Evolutionary conservation across 768 basidiomycete species (phyloP).

Genomic region (Agaricus blazei): DNA sequence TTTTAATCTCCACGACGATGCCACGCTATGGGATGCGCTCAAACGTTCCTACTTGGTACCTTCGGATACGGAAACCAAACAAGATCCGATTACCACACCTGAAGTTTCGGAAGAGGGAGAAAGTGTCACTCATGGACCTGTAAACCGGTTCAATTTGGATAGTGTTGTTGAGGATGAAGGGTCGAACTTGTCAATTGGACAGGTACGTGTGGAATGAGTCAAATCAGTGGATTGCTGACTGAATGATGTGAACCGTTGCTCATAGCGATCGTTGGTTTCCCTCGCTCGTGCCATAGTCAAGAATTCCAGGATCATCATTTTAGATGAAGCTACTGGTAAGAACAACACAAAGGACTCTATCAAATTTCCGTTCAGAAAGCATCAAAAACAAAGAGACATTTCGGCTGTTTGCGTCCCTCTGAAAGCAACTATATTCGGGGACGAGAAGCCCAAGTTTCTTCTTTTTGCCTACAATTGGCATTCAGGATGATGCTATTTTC

Average conservation of each 20-base stretch:
- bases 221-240: neutral
- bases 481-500: neutral
- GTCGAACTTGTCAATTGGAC: constrained; percentile 73
- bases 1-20: constrained; percentile 76
- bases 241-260: neutral
- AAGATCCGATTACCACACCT: constrained; percentile 38
- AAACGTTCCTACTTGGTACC: constrained; percentile 74
- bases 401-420: no score
- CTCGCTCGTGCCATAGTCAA: constrained; percentile 88
- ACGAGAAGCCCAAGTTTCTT: neutral
- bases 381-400: no score
- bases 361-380: neutral
- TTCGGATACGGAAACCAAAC: constrained; percentile 6
- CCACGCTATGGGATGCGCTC: constrained; percentile 81
- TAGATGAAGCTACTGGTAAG: constrained; percentile 84
- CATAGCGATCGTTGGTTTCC: constrained; percentile 77
- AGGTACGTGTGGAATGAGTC: constrained; percentile 25
- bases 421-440: neutral
- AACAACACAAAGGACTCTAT: neutral
- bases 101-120: constrained; percentile 25
- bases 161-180: constrained; percentile 85
- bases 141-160: constrained; percentile 76
- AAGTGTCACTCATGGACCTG: constrained; percentile 39
- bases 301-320: constrained; percentile 74
- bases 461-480: neutral